Evolutionary conservation across 768 basidiomycete genomes (phyloP), one percentile per base, ranked within the genome.

Genomic region (Suillus weaverae): DNA sequence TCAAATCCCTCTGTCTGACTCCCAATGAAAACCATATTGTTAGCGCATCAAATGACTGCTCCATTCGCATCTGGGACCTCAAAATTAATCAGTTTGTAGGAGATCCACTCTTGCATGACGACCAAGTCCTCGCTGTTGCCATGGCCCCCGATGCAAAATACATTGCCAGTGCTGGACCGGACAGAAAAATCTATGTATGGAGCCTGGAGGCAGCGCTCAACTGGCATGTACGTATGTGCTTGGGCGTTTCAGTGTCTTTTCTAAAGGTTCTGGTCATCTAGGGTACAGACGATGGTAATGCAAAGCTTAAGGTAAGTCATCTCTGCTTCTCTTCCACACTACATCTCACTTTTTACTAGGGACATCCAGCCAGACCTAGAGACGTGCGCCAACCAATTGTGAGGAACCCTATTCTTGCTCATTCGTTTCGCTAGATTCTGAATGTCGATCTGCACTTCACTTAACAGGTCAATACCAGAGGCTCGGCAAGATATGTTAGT

Each of bases 141-240:
- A 71, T 95, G 39, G 94, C 90, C 68, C 82, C 83, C 3, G 93
- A 97, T 77, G 94, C 90, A 14, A 88, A 84, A 70, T 86, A 87
- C 62, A 81, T 97, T 5, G 92, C 88, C 4, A 93, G 90, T 69
- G 94, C 87, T 14, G 94, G 94, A 0, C 84, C 85, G 70, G 95
- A 97, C 73, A 82, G 85, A 65, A 80, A 83, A 41, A 77, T 96
- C 1, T 87, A 90, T 5, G 83, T 94, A 0, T 97, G 95, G 95
- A 87, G 94, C 69, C 85, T 81, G 14, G 86, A 86, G 75, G 59
- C 4, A 2, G 59, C 33, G 2, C 36, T 43, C 3, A 8, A 26
- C 16, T 32, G 30, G 30, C 8, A 16, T 20, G 51, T 53, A 7
- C 30, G 50, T 32, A 14, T 26, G 16, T 20, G 3, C 30, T 18